Percentiles rank a stretch among this genome's conserved stretches.
Conservation (phyloP, 108 stramenopile species). For the Pseudonitzschia delicatissima region DNA sequence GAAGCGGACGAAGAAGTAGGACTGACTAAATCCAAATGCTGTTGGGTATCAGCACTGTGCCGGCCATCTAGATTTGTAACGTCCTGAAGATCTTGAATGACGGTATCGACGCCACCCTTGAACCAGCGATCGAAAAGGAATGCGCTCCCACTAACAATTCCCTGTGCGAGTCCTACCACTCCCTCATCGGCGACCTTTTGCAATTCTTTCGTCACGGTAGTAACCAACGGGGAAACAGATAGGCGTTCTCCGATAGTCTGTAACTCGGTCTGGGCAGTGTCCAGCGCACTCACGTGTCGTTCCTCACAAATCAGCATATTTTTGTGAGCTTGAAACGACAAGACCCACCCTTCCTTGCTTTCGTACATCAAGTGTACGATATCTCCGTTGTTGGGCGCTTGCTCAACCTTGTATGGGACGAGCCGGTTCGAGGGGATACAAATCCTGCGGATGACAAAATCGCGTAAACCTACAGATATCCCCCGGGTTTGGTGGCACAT, state of each 20-base stretch:
- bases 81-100: conserved; percentile 59
- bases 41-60: conserved; percentile 34
- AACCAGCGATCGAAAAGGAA: conserved; percentile 67
- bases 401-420: conserved; percentile 46
- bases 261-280: conserved; percentile 58
- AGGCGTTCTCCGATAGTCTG: conserved; percentile 59
- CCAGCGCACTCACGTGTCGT: conserved; percentile 56
- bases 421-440: conserved; percentile 59
- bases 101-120: conserved; percentile 57
- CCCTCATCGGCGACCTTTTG: conserved; percentile 69
- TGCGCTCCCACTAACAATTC: conserved; percentile 40
- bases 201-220: conserved; percentile 45
- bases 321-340: conserved; percentile 64
- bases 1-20: conserved; percentile 25
- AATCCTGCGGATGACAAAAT: conserved; percentile 53
- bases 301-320: conserved; percentile 64
- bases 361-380: conserved; percentile 56
- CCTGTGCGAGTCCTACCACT: conserved; percentile 52
- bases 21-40: conserved; percentile 16
- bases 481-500: conserved; percentile 56
- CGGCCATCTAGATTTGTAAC: conserved; percentile 83
- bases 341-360: conserved; percentile 72
- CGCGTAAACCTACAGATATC: conserved; percentile 70
- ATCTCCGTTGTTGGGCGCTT: conserved; percentile 54
- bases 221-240: conserved; percentile 61